phyloP scores from a whole-genome alignment of 2,329 filamentous ascomycete genomes.

The Trichoderma arundinaceum region DNA sequence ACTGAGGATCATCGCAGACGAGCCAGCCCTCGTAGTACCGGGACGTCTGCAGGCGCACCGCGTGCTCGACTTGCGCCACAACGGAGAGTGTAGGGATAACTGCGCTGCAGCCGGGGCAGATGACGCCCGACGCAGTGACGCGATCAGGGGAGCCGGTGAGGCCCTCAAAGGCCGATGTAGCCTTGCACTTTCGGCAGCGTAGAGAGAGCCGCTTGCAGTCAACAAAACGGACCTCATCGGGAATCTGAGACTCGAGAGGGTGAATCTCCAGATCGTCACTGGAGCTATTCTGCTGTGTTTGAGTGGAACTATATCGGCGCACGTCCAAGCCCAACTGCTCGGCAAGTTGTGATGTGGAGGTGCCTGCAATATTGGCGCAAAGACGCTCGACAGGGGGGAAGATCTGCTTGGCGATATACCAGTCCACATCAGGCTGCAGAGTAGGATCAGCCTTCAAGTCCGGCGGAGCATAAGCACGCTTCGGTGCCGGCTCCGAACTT shows the following conservation, averaged over 20 bases:
- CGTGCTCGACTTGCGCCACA: constrained; percentile 84
- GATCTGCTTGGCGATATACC: constrained; percentile 98
- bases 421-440: constrained; percentile 90
- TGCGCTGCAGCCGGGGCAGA: constrained; percentile 72
- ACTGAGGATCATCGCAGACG: constrained; percentile 86
- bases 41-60: constrained; percentile 77
- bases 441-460: constrained; percentile 79
- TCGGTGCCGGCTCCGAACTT: constrained; percentile 73
- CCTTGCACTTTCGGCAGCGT: constrained; percentile 81
- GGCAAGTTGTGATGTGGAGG: constrained; percentile 85
- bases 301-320: constrained; percentile 72
- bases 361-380: constrained; percentile 93
- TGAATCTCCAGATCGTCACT: constrained; percentile 75
- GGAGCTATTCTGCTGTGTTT: constrained; percentile 55
- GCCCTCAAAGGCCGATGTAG: constrained; percentile 75
- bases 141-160: constrained; percentile 63
- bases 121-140: constrained; percentile 75
- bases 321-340: constrained; percentile 93
- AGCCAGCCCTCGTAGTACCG: constrained; percentile 94
- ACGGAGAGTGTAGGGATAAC: constrained; percentile 73
- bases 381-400: constrained; percentile 97
- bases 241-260: constrained; percentile 91
- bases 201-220: constrained; percentile 78
- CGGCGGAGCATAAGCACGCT: constrained; percentile 85
- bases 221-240: constrained; percentile 87